Evolutionary conservation across 2,329 filamentous ascomycete species (phyloP), one percentile per base, ranked within the genome.

Genomic region (Penicillium sp.): DNA sequence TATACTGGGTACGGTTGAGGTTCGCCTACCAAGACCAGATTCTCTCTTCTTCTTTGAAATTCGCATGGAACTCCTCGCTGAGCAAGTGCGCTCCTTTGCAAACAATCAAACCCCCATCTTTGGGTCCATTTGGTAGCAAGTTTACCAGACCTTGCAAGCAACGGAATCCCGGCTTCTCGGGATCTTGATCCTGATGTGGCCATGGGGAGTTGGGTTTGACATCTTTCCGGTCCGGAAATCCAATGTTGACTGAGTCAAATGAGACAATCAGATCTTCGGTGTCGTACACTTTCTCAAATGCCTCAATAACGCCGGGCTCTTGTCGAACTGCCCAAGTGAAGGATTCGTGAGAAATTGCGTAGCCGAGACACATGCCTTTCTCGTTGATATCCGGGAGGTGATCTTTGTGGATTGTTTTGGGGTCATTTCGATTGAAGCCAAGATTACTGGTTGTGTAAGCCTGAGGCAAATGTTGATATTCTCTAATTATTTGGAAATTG

Each of bases 231-330:
- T 75, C 75, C 8, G 75, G 69, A 50, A 80, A 73, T n/a, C 70
- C 71, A 18, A 76, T 72, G 62, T 79, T 79, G 52, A 79, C 67
- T 4, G 74, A 75, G 54, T 81, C 79, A 55, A 80, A 81, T 0
- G 78, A 80, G 1, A 79, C 79, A n/a, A 81, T 71, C n/a, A 81
- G 64, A 48, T 81, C 77, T 43, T 75, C 61, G 0, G 75, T 77
- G 13, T 69, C 71, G 54, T 75, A 79, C 3, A 80, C 71, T 61
- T 75, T 76, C 56, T 75, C 77, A 48, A 81, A 81, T 1, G 77
- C 69, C 1, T 64, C 67, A 13, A 80, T 66, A 0, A 81, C 75
- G 2, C 74, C 77, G 9, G 75, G 75, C 64, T 81, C 79, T 4
- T 69, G 67, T 11, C 77, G 73, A 9, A 79, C 70, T 8, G 69